Evolutionary conservation across 192 early-diverging fungal species (phyloP).

Genomic region (Coemansia umbellata): DNA sequence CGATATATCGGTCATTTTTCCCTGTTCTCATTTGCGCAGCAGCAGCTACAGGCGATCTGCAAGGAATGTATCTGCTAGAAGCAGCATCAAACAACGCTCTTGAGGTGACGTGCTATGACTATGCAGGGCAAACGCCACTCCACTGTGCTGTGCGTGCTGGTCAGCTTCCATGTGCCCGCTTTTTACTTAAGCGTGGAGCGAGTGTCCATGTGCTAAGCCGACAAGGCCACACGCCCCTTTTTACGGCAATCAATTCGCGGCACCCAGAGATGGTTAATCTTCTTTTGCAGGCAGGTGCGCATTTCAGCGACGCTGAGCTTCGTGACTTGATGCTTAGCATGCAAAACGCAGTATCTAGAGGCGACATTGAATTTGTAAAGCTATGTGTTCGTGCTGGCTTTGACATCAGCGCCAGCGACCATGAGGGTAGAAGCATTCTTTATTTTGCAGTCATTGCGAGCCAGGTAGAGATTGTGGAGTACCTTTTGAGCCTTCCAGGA

Average conservation of each 20-base stretch:
- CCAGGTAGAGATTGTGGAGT: slow-evolving; percentile 49
- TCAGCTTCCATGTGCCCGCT: slow-evolving; percentile 68
- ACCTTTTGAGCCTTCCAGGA: slow-evolving; percentile 26
- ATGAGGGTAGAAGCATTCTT: slow-evolving; percentile 42
- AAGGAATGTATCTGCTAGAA: slow-evolving; percentile 65
- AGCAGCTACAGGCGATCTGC: slow-evolving; percentile 78
- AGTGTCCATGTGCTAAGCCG: slow-evolving; percentile 88
- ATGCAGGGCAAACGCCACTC: slow-evolving; percentile 77
- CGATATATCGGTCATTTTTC: slow-evolving; percentile 73
- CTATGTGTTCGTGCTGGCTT: slow-evolving; percentile 41
- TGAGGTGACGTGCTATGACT: slow-evolving; percentile 72
- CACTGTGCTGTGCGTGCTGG: slow-evolving; percentile 83
- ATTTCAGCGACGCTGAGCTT: slow-evolving; percentile 81
- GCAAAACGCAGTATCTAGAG: slow-evolving; percentile 43
- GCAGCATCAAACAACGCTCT: slow-evolving; percentile 54
- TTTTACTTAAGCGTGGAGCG: slow-evolving; percentile 77
- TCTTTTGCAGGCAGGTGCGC: slow-evolving; percentile 77
- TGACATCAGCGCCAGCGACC: slow-evolving; percentile 32
- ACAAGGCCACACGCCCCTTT: slow-evolving; percentile 85
- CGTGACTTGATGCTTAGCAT: slow-evolving; percentile 60
- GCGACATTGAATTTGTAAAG: slow-evolving; percentile 51
- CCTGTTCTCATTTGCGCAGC: slow-evolving; percentile 85
- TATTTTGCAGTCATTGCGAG: slow-evolving; percentile 45
- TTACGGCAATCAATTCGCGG: slow-evolving; percentile 68
- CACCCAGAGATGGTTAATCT: slow-evolving; percentile 62